A percentile compares a stretch with the other conserved stretches of the same genome.
Evolutionary conservation across 495 filamentous ascomycete species (phyloP).

Genomic region (Penicillium flavigenum): DNA sequence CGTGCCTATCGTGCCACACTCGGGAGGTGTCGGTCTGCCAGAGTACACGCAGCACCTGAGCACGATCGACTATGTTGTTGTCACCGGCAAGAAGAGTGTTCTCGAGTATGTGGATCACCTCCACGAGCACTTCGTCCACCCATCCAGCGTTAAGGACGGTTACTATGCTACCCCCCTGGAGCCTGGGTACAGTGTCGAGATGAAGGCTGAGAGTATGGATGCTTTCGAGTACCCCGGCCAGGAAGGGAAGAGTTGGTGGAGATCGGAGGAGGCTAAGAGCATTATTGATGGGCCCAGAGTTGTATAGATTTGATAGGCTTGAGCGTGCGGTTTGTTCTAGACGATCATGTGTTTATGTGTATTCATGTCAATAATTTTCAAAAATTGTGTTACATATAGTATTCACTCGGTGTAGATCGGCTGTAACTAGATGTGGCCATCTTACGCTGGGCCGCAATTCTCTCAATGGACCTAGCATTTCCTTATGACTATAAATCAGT

Average conservation of each 20-base stretch:
- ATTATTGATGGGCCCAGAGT: conserved; percentile 59
- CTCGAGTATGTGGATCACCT: conserved; percentile 92
- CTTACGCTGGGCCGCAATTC: not conserved
- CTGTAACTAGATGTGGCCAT: not conserved
- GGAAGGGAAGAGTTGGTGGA: conserved; percentile 81
- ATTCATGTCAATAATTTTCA: conserved; percentile 28
- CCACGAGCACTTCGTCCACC: conserved; percentile 90
- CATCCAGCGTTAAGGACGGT: conserved; percentile 74
- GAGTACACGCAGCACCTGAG: conserved; percentile 94
- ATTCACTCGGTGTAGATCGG: not conserved
- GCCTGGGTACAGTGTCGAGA: conserved; percentile 87
- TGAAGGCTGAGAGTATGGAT: conserved; percentile 87
- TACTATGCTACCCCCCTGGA: conserved; percentile 83
- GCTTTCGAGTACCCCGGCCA: conserved; percentile 71
- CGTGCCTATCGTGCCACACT: conserved; percentile 85
- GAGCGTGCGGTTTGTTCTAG: conserved; percentile 3
- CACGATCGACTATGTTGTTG: conserved; percentile 91
- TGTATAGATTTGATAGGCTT: conserved; percentile 20
- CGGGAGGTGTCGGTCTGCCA: conserved; percentile 84
- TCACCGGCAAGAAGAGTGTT: conserved; percentile 75
- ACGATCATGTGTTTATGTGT: conserved; percentile 21
- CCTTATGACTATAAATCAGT: no score
- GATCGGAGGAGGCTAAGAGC: conserved; percentile 61
- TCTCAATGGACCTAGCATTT: no score
- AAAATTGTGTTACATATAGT: conserved; percentile 11